Evolutionary conservation across 106 monocot species (phyloP).

Genomic region (Acanthochlamys bracteata): DNA sequence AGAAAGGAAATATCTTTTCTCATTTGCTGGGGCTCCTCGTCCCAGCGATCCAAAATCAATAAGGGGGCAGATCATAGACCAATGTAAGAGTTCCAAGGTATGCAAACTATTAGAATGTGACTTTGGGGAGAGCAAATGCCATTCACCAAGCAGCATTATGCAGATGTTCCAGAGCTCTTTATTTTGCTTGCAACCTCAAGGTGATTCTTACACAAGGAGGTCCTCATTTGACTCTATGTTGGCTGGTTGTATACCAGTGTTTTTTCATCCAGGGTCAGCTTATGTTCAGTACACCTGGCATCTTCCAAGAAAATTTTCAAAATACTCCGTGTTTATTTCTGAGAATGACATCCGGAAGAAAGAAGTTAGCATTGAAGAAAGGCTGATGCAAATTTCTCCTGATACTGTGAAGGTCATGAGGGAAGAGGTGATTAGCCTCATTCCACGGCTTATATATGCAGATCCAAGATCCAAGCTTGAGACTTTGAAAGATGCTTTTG

Average conservation of each 20-base stretch:
- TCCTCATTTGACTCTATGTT: constrained; percentile 89
- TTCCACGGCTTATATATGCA: constrained; percentile 70
- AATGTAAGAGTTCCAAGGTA: constrained; percentile 48
- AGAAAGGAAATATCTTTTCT: constrained; percentile 59
- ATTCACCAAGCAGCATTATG: constrained; percentile 70
- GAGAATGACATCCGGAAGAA: constrained; percentile 53
- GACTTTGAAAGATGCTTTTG: constrained; percentile 69
- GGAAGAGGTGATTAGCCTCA: constrained; percentile 67
- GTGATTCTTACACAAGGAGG: constrained; percentile 75
- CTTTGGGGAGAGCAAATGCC: constrained; percentile 75
- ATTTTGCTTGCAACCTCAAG: constrained; percentile 83
- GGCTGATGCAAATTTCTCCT: constrained; percentile 33
- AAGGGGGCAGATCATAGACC: constrained; percentile 61
- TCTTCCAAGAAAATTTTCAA: constrained; percentile 56
- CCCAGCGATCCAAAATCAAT: constrained; percentile 60
- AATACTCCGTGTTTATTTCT: constrained; percentile 75
- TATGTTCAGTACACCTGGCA: constrained; percentile 87
- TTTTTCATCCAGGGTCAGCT: constrained; percentile 84
- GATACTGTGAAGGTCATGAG: constrained; percentile 48
- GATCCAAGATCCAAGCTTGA: constrained; percentile 64
- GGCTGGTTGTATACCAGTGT: constrained; percentile 94
- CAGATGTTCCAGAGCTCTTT: constrained; percentile 79
- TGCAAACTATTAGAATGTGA: constrained; percentile 72
- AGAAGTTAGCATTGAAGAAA: constrained; percentile 49
- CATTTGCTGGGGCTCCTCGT: constrained; percentile 84